Conservation (phyloP, 345 rosid species). For the Lepidium didymum region DNA sequence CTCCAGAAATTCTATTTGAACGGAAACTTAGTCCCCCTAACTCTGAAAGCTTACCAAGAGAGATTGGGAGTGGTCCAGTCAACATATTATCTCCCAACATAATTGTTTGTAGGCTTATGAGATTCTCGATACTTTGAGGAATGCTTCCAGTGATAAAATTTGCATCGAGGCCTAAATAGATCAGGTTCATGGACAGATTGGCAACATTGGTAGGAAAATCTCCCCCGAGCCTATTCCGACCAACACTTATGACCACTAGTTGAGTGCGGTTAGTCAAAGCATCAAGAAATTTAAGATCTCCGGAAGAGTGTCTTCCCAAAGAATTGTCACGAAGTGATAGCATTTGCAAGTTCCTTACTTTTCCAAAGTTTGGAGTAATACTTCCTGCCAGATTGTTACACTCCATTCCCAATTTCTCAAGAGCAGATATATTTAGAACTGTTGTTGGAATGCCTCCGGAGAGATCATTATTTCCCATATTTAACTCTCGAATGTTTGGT, state of each 20-base stretch:
- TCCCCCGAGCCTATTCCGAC: not conserved
- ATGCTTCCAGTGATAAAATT: not conserved
- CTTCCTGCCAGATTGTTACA: not conserved
- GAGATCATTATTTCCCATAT: not conserved
- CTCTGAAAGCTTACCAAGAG: not conserved
- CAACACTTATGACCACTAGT: rapidly evolving
- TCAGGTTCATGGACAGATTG: not conserved
- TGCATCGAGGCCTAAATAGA: rapidly evolving
- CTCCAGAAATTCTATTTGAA: not conserved
- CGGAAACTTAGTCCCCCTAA: rapidly evolving
- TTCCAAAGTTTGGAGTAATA: not conserved
- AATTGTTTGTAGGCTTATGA: not conserved
- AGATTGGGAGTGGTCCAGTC: not conserved
- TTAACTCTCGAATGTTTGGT: rapidly evolving
- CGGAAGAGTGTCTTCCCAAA: not conserved
- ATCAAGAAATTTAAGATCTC: not conserved
- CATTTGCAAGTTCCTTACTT: rapidly evolving
- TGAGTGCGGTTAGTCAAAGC: not conserved
- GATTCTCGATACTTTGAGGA: not conserved
- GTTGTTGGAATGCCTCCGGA: not conserved
- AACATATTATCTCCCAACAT: rapidly evolving
- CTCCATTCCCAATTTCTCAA: not conserved
- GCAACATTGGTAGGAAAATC: not conserved
- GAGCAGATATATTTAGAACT: not conserved
- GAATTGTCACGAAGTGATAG: rapidly evolving